phyloP scores from a whole-genome alignment of 2,329 filamentous ascomycete genomes.

The Trichophyton rubrum region DNA sequence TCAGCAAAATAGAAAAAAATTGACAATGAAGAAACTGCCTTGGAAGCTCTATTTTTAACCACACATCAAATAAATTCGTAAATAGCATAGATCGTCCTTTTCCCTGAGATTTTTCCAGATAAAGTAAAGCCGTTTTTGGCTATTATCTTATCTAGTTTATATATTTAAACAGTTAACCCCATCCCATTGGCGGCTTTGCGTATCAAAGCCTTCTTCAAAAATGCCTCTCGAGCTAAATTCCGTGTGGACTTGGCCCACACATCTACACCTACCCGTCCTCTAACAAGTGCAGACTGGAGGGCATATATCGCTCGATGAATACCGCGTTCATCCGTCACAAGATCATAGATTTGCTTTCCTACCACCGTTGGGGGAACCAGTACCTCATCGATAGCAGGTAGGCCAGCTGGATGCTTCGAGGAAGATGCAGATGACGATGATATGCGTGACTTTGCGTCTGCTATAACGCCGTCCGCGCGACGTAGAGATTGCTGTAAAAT shows the following conservation, averaged over 20 bases:
- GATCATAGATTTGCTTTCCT: constrained; percentile 77
- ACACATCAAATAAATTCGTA: too few species aligned
- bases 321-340: constrained; percentile 79
- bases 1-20: too few species aligned
- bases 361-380: constrained; percentile 90
- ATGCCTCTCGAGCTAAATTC: constrained; percentile 36
- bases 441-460: constrained; percentile 51
- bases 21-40: too few species aligned
- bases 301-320: constrained; percentile 75
- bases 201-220: constrained; percentile 35
- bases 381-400: constrained; percentile 75
- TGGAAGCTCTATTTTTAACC: too few species aligned
- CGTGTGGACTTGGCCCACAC: constrained; percentile 37
- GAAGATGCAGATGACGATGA: constrained; percentile 13
- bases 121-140: neutral
- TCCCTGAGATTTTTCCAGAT: too few species aligned
- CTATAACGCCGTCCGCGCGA: constrained; percentile 67
- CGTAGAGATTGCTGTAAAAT: constrained; percentile 66
- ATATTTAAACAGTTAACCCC: constrained; percentile 24
- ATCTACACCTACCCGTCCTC: constrained; percentile 34
- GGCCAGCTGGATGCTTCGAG: constrained; percentile 21
- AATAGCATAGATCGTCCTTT: too few species aligned
- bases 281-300: constrained; percentile 33
- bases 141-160: neutral
- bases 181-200: constrained; percentile 36